These are phyloP conservation scores for Thecaphora thlaspeos DNA, from an alignment of 1,284 basidiomycete species.

Conservation along the genomic window DNA sequence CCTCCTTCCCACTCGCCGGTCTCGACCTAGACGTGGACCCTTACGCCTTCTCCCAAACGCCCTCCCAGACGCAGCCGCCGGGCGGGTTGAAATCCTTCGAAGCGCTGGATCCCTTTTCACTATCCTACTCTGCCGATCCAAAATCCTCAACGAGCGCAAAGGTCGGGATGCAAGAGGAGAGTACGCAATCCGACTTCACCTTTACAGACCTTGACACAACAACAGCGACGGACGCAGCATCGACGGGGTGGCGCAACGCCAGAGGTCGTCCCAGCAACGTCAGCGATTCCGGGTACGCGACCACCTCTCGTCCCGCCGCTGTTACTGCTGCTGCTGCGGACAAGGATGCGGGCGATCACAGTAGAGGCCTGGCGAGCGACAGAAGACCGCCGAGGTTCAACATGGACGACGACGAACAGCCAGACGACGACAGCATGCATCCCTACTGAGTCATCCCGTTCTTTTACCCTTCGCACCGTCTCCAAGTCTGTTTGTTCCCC, in stretches of 20 bases:
- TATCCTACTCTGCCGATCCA: slow-evolving; percentile 1
- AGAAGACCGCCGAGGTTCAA: slow-evolving; percentile 22
- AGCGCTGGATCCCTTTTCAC: slow-evolving; percentile 7
- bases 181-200: background rate
- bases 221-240: slow-evolving; percentile 2
- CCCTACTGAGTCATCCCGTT: too few species aligned
- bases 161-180: background rate
- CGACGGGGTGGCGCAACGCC: slow-evolving; percentile 1
- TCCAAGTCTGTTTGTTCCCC: too few species aligned
- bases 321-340: background rate
- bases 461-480: too few species aligned
- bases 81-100: slow-evolving; percentile 7
- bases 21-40: background rate
- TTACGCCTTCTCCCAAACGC: background rate
- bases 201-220: slow-evolving; percentile 9
- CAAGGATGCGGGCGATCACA: background rate
- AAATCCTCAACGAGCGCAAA: background rate
- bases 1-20: background rate
- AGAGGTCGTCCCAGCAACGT: slow-evolving; percentile 8
- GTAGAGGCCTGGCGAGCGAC: slow-evolving; percentile 1
- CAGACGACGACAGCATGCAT: too few species aligned
- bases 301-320: slow-evolving; percentile 1
- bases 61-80: background rate
- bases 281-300: slow-evolving; percentile 25
- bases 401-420: slow-evolving; percentile 18